Conservation (phyloP, 768 basidiomycete genomes). For the Tricholoma flavovirens region DNA sequence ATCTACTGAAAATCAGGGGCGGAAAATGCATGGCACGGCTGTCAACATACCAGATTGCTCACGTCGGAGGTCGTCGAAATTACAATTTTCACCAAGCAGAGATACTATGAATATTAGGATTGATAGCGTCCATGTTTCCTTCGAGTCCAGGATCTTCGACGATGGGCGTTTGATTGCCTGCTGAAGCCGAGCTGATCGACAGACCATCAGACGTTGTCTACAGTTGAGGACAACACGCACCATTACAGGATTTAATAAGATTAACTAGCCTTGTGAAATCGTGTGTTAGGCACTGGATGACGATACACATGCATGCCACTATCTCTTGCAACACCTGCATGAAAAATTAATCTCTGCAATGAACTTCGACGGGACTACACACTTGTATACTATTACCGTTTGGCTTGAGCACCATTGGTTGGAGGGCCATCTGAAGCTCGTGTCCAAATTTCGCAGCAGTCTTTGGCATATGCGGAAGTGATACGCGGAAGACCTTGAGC, state of each 20-base stretch:
- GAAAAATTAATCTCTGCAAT: slow-evolving; percentile 1
- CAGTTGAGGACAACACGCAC: slow-evolving; percentile 31
- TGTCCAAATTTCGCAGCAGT: slow-evolving; percentile 84
- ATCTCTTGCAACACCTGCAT: slow-evolving; percentile 80
- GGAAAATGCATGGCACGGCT: background rate
- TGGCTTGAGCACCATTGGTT: slow-evolving; percentile 91
- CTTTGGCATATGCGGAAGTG: slow-evolving; percentile 85
- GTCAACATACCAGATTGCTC: slow-evolving; percentile 51
- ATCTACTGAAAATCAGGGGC: slow-evolving; percentile 27
- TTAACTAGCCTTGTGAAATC: slow-evolving; percentile 76
- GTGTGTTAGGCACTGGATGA: slow-evolving; percentile 80
- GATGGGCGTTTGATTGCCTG: slow-evolving; percentile 44
- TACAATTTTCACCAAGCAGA: slow-evolving; percentile 81
- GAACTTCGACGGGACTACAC: slow-evolving; percentile 15
- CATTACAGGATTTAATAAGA: slow-evolving; percentile 80
- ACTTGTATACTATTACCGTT: slow-evolving; percentile 63
- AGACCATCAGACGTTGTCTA: background rate
- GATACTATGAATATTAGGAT: slow-evolving; percentile 82
- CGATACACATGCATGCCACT: slow-evolving; percentile 87
- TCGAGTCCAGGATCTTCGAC: slow-evolving; percentile 33
- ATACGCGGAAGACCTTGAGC: slow-evolving; percentile 80
- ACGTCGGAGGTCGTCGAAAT: slow-evolving; percentile 71
- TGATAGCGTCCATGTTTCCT: slow-evolving; percentile 50
- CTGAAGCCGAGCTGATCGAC: slow-evolving; percentile 51
- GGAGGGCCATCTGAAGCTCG: slow-evolving; percentile 73